Conservation (phyloP, 345 rosid genomes). For the Diplotaxis tenuifolia region DNA sequence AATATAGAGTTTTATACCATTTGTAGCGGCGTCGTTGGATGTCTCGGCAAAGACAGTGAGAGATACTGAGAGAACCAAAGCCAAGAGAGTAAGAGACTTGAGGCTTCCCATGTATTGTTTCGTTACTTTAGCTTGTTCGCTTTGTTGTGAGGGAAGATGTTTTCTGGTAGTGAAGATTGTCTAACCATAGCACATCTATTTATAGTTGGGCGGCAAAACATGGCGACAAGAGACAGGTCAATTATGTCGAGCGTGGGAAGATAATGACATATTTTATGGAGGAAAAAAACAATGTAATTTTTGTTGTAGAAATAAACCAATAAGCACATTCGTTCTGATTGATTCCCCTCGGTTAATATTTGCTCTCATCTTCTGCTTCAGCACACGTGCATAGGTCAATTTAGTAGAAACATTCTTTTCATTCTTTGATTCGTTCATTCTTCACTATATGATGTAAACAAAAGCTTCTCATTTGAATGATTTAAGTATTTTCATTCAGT, state of each 20-base stretch:
- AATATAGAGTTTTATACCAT: constrained; percentile 15
- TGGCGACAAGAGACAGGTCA: constrained; percentile 33
- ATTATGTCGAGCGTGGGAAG: constrained; percentile 24
- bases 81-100: constrained; percentile 21
- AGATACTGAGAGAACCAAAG: constrained; percentile 23
- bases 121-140: constrained; percentile 2
- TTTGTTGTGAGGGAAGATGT: constrained; percentile 4
- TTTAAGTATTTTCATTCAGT: no score
- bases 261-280: constrained; percentile 7
- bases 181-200: constrained; percentile 2
- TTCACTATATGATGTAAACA: no score
- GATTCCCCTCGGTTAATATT: not conserved
- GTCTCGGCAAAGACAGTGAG: constrained; percentile 31
- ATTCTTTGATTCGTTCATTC: no score
- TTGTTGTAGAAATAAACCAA: not conserved
- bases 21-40: constrained; percentile 27
- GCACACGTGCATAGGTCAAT: no score
- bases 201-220: constrained; percentile 17
- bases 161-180: constrained; percentile 14
- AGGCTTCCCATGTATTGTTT: constrained; percentile 24
- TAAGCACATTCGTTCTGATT: not conserved
- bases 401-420: no score
- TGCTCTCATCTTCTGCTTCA: no score
- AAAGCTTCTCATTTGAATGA: no score
- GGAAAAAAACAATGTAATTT: no score